Base-by-base conservation (phyloP, 192 early-diverging fungal genomes). In the Gigaspora rosea region DNA sequence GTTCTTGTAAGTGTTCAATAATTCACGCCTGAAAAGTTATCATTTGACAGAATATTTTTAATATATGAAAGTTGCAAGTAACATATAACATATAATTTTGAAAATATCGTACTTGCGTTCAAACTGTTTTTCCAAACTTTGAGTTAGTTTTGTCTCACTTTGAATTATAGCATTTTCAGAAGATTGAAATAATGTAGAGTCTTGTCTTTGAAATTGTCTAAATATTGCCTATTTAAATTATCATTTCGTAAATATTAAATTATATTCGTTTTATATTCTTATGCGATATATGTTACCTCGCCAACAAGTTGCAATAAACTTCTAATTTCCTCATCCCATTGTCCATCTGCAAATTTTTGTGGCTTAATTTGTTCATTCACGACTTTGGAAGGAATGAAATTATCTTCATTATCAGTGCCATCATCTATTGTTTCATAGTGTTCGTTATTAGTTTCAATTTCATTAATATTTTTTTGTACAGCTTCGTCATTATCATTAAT, bases 261-360 rank as follows among this genome's bases (percentile, higher is more conserved):
- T 66, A 7, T 47, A 41, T n/a, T 41, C 33, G 1, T n/a, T n/a
- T 8, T n/a, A 33, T 33, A 32, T 61, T 13, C 33, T 61, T 11
- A 4, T 62, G 22, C 5, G 22, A 32, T n/a, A n/a, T 16, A 20
- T 10, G 47, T 54, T 58, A 73, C 71, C 71, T 73, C 71, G 13
- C 71, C 71, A 73, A 73, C 35, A 22, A 47, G n/a, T 73, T 73
- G 52, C 32, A 73, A 73, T 58, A 73, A 73, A 51, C 32, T 58
- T 73, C 36, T 73, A 10, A 73, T 73, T 73, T 73, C 71, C 33
- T 73, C 50, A 12, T 73, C 71, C 6, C 58, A 58, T 20, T 41
- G 22, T 12, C 58, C 71, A 59, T 73, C 36, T 41, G 71, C 35
- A 20, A 58, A 73, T 57, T 46, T 73, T 18, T 1, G 4, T 27